Conservation (phyloP, 306 rosid genomes). For the Fagus crenata region DNA sequence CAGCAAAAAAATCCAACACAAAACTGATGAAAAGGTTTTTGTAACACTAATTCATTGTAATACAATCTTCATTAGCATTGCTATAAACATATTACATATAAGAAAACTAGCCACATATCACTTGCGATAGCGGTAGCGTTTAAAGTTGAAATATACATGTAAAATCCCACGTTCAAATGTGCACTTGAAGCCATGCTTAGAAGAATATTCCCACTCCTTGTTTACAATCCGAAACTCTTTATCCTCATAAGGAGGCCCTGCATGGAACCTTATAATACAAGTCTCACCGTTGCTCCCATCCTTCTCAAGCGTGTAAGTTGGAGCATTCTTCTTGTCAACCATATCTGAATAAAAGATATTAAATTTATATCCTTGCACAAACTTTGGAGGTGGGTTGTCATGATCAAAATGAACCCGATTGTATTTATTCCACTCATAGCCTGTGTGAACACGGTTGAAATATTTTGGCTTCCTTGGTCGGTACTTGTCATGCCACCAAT, state of each 20-base stretch:
- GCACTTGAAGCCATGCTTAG: slow-evolving; percentile 88
- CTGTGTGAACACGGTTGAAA: slow-evolving; percentile 94
- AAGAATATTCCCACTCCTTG: slow-evolving; percentile 93
- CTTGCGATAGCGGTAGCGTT: slow-evolving; percentile 77
- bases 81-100: too few species aligned
- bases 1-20: too few species aligned
- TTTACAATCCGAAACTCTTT: slow-evolving; percentile 88
- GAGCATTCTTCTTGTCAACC: slow-evolving; percentile 90
- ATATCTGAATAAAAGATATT: slow-evolving; percentile 93
- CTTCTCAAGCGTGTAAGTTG: slow-evolving; percentile 76
- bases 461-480: slow-evolving; percentile 95
- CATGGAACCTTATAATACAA: slow-evolving; percentile 86
- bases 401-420: slow-evolving; percentile 96
- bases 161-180: slow-evolving; percentile 87
- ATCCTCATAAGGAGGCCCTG: slow-evolving; percentile 92
- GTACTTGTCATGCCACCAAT: slow-evolving; percentile 97
- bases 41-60: too few species aligned
- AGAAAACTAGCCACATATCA: slow-evolving; percentile 12
- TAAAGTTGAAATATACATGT: slow-evolving; percentile 83
- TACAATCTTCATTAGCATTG: too few species aligned
- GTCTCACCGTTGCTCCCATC: slow-evolving; percentile 90
- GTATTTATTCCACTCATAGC: slow-evolving; percentile 96
- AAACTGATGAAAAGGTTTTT: too few species aligned
- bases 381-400: slow-evolving; percentile 96
- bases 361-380: slow-evolving; percentile 91